Percentiles rank a stretch among this genome's conserved stretches.
Evolutionary conservation across 2,329 filamentous ascomycete species (phyloP).

Genomic region (Hansfordia pulvinata): DNA sequence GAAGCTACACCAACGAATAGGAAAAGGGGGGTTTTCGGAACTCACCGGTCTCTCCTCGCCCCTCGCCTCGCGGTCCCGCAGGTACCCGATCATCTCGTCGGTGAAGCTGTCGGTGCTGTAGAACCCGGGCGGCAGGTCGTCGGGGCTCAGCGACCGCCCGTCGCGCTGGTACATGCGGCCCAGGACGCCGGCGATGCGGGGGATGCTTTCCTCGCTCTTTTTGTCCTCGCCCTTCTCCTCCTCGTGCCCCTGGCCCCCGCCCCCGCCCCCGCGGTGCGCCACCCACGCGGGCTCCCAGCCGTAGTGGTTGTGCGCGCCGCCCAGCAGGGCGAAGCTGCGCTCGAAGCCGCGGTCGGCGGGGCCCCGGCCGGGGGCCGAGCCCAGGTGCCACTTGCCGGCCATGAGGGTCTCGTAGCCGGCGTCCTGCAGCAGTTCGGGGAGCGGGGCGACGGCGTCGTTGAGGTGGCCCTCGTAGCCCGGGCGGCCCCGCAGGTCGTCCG

Average conservation of each 20-base stretch:
- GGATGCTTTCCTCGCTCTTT: no score
- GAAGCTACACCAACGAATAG: no score
- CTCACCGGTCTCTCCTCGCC: not conserved
- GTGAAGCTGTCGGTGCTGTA: constrained; percentile 29
- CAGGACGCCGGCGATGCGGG: no score
- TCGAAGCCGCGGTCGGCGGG: constrained; percentile 38
- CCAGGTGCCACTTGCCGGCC: constrained; percentile 44
- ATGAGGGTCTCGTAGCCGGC: constrained; percentile 42
- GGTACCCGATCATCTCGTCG: constrained; percentile 18
- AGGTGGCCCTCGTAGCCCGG: constrained; percentile 43
- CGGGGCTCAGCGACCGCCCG: no score
- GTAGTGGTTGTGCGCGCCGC: constrained; percentile 33
- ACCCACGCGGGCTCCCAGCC: constrained; percentile 14
- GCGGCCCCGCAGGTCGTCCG: constrained; percentile 17
- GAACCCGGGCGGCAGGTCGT: constrained; percentile 26
- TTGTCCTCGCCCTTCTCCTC: no score
- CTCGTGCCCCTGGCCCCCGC: no score
- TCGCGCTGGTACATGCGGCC: no score
- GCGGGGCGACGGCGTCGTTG: constrained; percentile 36
- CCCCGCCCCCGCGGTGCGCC: no score
- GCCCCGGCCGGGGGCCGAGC: constrained; percentile 21
- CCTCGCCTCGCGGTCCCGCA: constrained; percentile 18
- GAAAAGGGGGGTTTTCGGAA: no score
- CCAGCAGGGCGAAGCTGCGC: constrained; percentile 36
- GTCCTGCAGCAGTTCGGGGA: constrained; percentile 41